A percentile compares a stretch with the other conserved stretches of the same genome.
These are phyloP conservation scores for Conoideocrella luteorostrata DNA, from an alignment of 2,329 filamentous ascomycete genomes.

Conservation along the genomic window DNA sequence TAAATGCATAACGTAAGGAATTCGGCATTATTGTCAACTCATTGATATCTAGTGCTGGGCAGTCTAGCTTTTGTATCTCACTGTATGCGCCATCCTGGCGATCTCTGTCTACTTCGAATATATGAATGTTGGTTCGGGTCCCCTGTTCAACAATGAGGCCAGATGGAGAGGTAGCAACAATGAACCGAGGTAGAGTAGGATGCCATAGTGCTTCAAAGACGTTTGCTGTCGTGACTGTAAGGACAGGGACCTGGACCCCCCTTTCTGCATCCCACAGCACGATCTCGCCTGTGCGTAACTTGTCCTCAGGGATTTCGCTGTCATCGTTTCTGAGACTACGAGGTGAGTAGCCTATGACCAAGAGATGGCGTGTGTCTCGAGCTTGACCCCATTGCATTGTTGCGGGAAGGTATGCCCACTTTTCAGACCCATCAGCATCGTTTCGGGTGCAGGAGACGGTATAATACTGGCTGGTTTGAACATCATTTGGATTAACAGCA, in stretches of 20 bases:
- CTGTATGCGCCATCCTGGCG: slow-evolving; percentile 24
- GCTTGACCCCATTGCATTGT: slow-evolving; percentile 56
- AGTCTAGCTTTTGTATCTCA: slow-evolving; percentile 51
- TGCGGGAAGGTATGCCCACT: slow-evolving; percentile 58
- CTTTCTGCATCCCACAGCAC: slow-evolving; percentile 50
- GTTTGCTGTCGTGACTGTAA: slow-evolving; percentile 48
- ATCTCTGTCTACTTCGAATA: slow-evolving; percentile 36
- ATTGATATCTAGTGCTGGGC: slow-evolving; percentile 54
- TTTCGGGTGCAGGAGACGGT: slow-evolving; percentile 36
- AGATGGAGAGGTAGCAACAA: slow-evolving; percentile 50
- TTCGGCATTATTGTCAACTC: slow-evolving; percentile 55
- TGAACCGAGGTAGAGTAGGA: slow-evolving; percentile 45
- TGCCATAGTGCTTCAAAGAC: slow-evolving; percentile 62
- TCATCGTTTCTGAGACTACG: slow-evolving; percentile 47
- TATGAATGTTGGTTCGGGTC: slow-evolving; percentile 49
- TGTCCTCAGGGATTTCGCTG: slow-evolving; percentile 51
- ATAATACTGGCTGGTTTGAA: slow-evolving; percentile 29
- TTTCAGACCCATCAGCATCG: slow-evolving; percentile 30
- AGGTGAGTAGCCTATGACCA: slow-evolving; percentile 58
- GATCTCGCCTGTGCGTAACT: slow-evolving; percentile 52
- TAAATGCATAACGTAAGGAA: slow-evolving; percentile 40
- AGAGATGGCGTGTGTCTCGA: slow-evolving; percentile 38
- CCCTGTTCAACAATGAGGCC: slow-evolving; percentile 37
- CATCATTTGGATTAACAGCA: slow-evolving; percentile 29
- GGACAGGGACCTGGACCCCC: slow-evolving; percentile 38